Percentiles rank a stretch among this genome's conserved stretches.
Conservation (phyloP, 1,284 basidiomycete genomes). For the Cutaneotrichosporon spelunceum region DNA sequence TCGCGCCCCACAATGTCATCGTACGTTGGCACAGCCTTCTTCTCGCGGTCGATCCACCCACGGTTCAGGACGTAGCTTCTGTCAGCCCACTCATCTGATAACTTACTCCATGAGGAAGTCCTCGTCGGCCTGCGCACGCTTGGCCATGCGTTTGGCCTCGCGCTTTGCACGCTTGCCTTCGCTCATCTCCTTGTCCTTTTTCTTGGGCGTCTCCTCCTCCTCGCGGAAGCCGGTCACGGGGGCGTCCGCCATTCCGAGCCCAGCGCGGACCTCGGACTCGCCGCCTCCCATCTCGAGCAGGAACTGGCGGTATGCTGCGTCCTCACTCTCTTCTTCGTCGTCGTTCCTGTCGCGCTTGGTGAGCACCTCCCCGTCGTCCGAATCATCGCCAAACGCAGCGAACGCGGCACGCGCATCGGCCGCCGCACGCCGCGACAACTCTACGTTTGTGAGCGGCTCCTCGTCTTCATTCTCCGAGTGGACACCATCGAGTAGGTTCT, state of each 20-base stretch:
- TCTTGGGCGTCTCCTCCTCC: constrained; percentile 57
- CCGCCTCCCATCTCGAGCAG: constrained; percentile 74
- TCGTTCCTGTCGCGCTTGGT: constrained; percentile 61
- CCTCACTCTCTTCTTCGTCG: constrained; percentile 68
- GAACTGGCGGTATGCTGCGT: constrained; percentile 76
- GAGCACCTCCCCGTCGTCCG: constrained; percentile 54
- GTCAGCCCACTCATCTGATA: not conserved
- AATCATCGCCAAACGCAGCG: constrained; percentile 40
- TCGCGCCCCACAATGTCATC: constrained; percentile 62
- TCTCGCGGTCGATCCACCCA: constrained; percentile 83
- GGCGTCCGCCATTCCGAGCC: constrained; percentile 51
- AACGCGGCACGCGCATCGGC: constrained; percentile 77
- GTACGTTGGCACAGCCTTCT: constrained; percentile 73
- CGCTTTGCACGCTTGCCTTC: constrained; percentile 57
- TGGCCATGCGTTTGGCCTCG: constrained; percentile 36
- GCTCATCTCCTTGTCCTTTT: constrained; percentile 50
- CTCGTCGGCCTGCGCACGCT: constrained; percentile 48
- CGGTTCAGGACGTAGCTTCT: constrained; percentile 86
- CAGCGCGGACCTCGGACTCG: constrained; percentile 61
- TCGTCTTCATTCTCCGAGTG: constrained; percentile 29
- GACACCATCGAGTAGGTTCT: constrained; percentile 45
- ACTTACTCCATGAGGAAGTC: constrained; percentile 85
- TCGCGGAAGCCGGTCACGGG: constrained; percentile 33
- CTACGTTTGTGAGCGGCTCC: constrained; percentile 63
- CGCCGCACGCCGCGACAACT: constrained; percentile 73